Base-by-base conservation (phyloP, 2,329 filamentous ascomycete genomes). In the Colletotrichum lindemuthianum region DNA sequence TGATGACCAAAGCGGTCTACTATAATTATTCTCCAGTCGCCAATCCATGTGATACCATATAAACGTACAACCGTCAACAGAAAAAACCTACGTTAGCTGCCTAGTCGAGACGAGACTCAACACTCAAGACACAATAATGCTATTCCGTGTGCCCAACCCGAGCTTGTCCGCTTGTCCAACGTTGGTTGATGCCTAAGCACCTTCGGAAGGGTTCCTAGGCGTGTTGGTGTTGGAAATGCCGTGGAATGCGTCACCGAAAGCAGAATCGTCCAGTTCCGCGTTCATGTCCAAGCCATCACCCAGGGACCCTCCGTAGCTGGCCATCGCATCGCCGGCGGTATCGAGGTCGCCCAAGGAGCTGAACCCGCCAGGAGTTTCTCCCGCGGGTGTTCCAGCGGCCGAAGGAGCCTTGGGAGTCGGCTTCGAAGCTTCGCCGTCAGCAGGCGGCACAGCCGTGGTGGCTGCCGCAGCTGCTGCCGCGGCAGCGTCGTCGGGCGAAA, bases 221-320 rank as follows among this genome's bases (percentile, higher is more conserved):
- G 78, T 81, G 56, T 71, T 75, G 9, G 73, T 73, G 45, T 73
- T 70, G 16, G 81, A 83, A 11, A 88, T 84, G 5, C 85, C 87
- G 70, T 93, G 91, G 77, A 95, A 92, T 1, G 92, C 92, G 70
- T 96, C 91, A 3, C 91, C 92, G 78, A 96, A 96, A 1, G 91
- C 92, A 40, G 90, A 92, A 72, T 93, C 90, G 50, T 92, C 90
- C 81, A 93, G 85, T 67, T 90, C 90, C 79, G 89, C 85, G 70
- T 85, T 83, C 55, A 89, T 75, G 73, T 86, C 84, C n/a, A 86
- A 75, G 8, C 84, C 86, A 45, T 87, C 85, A 24, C 81, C 85
- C 5, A 86, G 75, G 54, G 86, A 82, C 33, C 40, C 63, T 15
- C 57, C 66, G 72, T 90, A 92, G 43, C 86, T 86, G 2, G 88